Percentiles rank a stretch among this genome's conserved stretches.
phyloP scores from a whole-genome alignment of 768 basidiomycete species.

The Pseudohyphozyma bogoriensis region DNA sequence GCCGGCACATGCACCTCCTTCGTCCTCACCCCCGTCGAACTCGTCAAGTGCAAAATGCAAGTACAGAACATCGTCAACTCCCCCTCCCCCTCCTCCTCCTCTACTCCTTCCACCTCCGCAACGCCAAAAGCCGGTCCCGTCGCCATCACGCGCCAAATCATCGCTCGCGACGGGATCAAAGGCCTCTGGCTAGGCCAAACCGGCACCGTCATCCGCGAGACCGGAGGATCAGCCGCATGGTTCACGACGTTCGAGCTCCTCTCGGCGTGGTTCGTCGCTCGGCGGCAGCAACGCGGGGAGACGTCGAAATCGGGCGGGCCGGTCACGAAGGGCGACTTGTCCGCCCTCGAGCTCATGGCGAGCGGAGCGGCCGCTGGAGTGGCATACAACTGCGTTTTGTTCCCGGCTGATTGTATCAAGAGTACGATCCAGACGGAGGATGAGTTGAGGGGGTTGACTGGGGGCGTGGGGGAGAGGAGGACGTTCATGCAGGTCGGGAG shows the following conservation, averaged over 20 bases:
- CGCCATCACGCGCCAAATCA: constrained; percentile 52
- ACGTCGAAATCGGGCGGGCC: constrained; percentile 4
- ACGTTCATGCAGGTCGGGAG: constrained; percentile 48
- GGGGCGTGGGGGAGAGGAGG: constrained; percentile 7
- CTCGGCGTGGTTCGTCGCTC: constrained; percentile 51
- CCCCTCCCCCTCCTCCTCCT: background rate
- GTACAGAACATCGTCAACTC: constrained; percentile 64
- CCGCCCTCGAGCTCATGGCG: constrained; percentile 70
- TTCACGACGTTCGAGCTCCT: constrained; percentile 78
- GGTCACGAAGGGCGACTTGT: constrained; percentile 45
- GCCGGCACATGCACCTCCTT: constrained; percentile 81
- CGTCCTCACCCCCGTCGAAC: constrained; percentile 86
- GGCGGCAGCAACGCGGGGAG: constrained; percentile 26
- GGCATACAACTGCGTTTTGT: constrained; percentile 74
- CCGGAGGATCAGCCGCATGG: constrained; percentile 84
- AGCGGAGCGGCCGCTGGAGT: constrained; percentile 80
- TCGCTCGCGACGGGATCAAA: constrained; percentile 58
- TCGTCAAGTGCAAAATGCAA: constrained; percentile 97
- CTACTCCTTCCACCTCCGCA: too few species aligned
- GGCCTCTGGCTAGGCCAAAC: constrained; percentile 97
- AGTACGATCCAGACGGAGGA: constrained; percentile 88
- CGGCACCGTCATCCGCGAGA: constrained; percentile 85
- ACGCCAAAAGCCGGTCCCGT: constrained; percentile 50
- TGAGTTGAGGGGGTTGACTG: constrained; percentile 50
- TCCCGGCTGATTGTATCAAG: constrained; percentile 92